Evolutionary conservation across 2,329 filamentous ascomycete genomes (phyloP).

Genomic region (Rosellinia necatrix): DNA sequence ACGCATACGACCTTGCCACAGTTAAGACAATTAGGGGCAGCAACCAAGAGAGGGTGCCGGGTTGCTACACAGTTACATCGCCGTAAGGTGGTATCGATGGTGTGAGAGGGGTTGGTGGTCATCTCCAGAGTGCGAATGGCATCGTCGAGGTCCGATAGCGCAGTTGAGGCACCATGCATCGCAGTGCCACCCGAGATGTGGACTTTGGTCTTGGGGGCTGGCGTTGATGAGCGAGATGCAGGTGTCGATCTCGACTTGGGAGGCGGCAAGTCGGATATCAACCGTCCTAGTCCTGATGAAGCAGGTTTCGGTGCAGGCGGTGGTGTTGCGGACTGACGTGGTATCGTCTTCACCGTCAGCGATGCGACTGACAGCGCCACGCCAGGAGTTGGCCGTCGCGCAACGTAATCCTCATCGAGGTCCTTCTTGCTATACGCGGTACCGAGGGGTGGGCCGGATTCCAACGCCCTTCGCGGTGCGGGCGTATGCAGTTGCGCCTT

Average conservation of each 20-base stretch:
- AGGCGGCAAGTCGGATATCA: constrained; percentile 78
- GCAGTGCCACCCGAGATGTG: constrained; percentile 76
- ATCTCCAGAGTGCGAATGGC: constrained; percentile 89
- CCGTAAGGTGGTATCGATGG: constrained; percentile 60
- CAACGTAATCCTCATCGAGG: constrained; percentile 73
- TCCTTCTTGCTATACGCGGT: constrained; percentile 76
- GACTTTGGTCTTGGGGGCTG: constrained; percentile 66
- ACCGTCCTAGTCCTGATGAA: constrained; percentile 72
- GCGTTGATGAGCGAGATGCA: constrained; percentile 56
- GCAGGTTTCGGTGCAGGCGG: constrained; percentile 56
- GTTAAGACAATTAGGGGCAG: constrained; percentile 87
- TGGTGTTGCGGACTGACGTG: constrained; percentile 54
- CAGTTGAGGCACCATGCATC: constrained; percentile 80
- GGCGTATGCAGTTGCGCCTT: constrained; percentile 67
- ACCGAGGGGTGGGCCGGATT: constrained; percentile 66
- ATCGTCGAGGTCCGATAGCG: constrained; percentile 72
- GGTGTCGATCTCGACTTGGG: constrained; percentile 61
- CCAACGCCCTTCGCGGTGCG: constrained; percentile 65
- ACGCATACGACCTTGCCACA: constrained; percentile 97
- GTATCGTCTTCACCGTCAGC: constrained; percentile 51
- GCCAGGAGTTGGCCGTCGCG: constrained; percentile 51
- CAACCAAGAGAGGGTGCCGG: constrained; percentile 84
- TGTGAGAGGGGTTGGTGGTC: constrained; percentile 81
- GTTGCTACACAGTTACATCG: constrained; percentile 88
- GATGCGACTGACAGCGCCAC: constrained; percentile 40